Conservation (phyloP, 352 stramenopile genomes). For the Globisporangium rhizosaccharum region DNA sequence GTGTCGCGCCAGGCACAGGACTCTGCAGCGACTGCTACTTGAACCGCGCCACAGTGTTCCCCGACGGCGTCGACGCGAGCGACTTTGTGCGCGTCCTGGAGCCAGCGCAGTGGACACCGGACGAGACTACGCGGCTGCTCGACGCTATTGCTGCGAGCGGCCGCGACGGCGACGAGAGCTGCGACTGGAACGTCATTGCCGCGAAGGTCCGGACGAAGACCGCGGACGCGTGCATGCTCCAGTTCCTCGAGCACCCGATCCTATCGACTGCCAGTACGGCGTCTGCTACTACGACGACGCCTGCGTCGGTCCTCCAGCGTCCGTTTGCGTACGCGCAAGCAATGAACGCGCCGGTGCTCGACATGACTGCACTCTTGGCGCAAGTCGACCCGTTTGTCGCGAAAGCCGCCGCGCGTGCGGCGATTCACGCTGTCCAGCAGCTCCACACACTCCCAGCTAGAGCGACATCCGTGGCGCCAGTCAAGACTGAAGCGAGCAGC, state of each 20-base stretch:
- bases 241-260: constrained; percentile 72
- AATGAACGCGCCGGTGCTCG: constrained; percentile 47
- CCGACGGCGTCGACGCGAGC: constrained; percentile 45
- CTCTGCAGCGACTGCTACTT: constrained; percentile 70
- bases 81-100: constrained; percentile 50
- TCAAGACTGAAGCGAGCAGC: constrained; percentile 10
- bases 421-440: constrained; percentile 54
- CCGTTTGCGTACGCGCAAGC: constrained; percentile 41
- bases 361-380: constrained; percentile 46
- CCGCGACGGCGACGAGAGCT: constrained; percentile 28
- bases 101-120: constrained; percentile 35
- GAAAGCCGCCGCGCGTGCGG: constrained; percentile 61
- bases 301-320: constrained; percentile 12
- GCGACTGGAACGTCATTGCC: constrained; percentile 76
- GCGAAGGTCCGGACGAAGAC: constrained; percentile 63
- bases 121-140: constrained; percentile 40
- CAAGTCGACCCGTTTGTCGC: constrained; percentile 65
- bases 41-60: constrained; percentile 37
- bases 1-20: constrained; percentile 43
- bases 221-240: constrained; percentile 69
- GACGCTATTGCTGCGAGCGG: constrained; percentile 34
- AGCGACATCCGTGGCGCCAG: neutral
- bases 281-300: neutral
- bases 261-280: constrained; percentile 34
- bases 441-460: constrained; percentile 42